Evolutionary conservation across 139 green algal genomes (phyloP), one percentile per base, ranked within the genome.

Genomic region (Limnomonas spitsbergensis): DNA sequence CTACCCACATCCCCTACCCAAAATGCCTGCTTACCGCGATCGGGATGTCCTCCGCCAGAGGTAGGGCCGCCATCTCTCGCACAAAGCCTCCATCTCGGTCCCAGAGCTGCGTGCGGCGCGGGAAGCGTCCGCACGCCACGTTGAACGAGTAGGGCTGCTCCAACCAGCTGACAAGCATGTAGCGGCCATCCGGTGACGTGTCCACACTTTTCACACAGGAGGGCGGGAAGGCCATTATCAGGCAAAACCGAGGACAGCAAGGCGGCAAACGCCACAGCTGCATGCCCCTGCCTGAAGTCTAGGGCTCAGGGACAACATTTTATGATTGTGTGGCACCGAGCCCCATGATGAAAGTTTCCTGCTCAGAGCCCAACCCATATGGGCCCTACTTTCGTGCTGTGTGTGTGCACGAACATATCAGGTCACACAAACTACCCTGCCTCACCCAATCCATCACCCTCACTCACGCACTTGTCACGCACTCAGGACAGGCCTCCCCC

Each of bases 21-120:
- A n/a, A n/a, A n/a, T 34, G 29, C 27, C 24, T 20, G 9, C 66
- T 72, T 20, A 97, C 96, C 20, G 93, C 89, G 42, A 98, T 94
- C 31, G 96, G 96, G 53, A 99, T 98, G 81, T 97, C 89, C 66
- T 98, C 92, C 0, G 95, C 95, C 66, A 99, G 86, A 0, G 94
- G 95, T 73, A 99, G 91, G 3, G 85, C 54, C 0, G 85, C 85
- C 35, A 98, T 56, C 84, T 96, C 88, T 3, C 87, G 85, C 66
- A 98, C 77, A 53, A 82, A 47, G 29, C 1, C 32, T 9, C 80
- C 80, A 34, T 68, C 69, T 4, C 24, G 3, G 3, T 4, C 42
- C 81, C 82, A 90, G n/a, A 98, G 76, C 85, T 98, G 85, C 14
- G 93, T 78, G 14, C 81, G 77, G 70, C 91, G 90, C 7, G 96